phyloP scores from a whole-genome alignment of 192 early-diverging fungal genomes.

The Lunasporangiospora selenospora region DNA sequence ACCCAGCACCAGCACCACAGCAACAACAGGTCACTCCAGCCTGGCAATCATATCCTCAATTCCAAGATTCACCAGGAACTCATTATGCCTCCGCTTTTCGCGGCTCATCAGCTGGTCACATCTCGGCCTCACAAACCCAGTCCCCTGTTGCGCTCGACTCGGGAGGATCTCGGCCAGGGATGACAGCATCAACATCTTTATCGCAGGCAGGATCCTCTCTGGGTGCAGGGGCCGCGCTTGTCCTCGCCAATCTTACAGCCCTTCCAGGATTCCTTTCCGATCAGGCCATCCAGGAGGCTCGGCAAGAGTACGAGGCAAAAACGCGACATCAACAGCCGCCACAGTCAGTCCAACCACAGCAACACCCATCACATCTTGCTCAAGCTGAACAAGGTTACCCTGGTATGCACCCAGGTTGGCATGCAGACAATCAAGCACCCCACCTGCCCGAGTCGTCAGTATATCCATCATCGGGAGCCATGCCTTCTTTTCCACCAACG shows the following conservation, averaged over 20 bases:
- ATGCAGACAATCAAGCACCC: too few relatives aligned
- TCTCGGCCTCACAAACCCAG: too few relatives aligned
- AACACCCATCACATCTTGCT: not conserved
- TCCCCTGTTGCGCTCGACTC: too few relatives aligned
- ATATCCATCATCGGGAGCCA: too few relatives aligned
- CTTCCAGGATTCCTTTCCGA: constrained; percentile 40
- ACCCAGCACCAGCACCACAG: not conserved
- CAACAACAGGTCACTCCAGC: not conserved
- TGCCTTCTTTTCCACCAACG: too few relatives aligned
- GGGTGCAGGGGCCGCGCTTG: constrained; percentile 11
- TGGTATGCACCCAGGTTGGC: too few relatives aligned
- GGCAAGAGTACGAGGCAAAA: constrained; percentile 12
- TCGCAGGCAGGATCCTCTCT: constrained; percentile 3
- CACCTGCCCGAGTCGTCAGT: too few relatives aligned
- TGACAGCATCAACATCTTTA: not conserved
- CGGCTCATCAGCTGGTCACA: too few relatives aligned
- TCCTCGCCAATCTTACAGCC: constrained; percentile 28
- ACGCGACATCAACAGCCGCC: constrained; percentile 3
- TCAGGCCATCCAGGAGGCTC: constrained; percentile 28
- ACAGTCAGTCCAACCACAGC: too few relatives aligned
- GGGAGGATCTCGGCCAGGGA: too few relatives aligned
- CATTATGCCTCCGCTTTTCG: not conserved
- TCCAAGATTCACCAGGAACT: not conserved
- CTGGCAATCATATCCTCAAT: too few relatives aligned
- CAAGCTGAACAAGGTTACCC: too few relatives aligned